These are phyloP conservation scores for Gelatoporia subvermispora DNA, from an alignment of 768 basidiomycete species.

Conservation along the genomic window DNA sequence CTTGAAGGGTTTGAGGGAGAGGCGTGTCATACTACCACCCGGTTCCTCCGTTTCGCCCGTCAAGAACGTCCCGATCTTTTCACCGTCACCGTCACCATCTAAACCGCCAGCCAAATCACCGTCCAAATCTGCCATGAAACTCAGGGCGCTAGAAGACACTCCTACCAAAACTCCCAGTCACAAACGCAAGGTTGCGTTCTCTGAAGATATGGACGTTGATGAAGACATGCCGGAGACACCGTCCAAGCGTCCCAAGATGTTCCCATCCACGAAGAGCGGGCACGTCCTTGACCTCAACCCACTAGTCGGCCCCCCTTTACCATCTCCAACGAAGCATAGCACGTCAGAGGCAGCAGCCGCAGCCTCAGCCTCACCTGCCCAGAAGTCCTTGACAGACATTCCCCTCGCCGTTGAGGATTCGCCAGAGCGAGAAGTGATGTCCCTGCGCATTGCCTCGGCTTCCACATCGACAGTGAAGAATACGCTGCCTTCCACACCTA, in stretches of 20 bases:
- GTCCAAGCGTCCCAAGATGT: slow-evolving; percentile 18
- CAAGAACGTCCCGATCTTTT: neutral
- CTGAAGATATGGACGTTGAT: slow-evolving; percentile 4
- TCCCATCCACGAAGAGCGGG: slow-evolving; percentile 11
- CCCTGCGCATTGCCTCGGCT: slow-evolving; percentile 1
- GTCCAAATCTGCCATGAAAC: slow-evolving; percentile 15
- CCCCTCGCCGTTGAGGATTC: too few species aligned
- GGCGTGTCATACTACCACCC: neutral
- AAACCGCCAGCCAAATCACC: slow-evolving; percentile 20
- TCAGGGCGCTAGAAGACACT: neutral
- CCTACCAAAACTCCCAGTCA: slow-evolving; percentile 19
- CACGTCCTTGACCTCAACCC: slow-evolving; percentile 3
- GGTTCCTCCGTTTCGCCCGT: neutral
- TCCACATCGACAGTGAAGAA: slow-evolving; percentile 4
- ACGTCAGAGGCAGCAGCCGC: neutral
- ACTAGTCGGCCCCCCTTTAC: neutral
- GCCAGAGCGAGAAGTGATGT: too few species aligned
- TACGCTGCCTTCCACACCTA: slow-evolving; percentile 5
- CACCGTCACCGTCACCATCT: slow-evolving; percentile 2
- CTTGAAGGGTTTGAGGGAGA: slow-evolving; percentile 2
- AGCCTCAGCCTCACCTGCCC: too few species aligned
- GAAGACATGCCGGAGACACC: slow-evolving; percentile 19
- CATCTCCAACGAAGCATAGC: neutral
- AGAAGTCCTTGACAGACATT: too few species aligned
- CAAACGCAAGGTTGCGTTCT: slow-evolving; percentile 24